A percentile compares a stretch with the other conserved stretches of the same genome.
Conservation (phyloP, 768 basidiomycete genomes). For the Hypsizygus marmoreus region DNA sequence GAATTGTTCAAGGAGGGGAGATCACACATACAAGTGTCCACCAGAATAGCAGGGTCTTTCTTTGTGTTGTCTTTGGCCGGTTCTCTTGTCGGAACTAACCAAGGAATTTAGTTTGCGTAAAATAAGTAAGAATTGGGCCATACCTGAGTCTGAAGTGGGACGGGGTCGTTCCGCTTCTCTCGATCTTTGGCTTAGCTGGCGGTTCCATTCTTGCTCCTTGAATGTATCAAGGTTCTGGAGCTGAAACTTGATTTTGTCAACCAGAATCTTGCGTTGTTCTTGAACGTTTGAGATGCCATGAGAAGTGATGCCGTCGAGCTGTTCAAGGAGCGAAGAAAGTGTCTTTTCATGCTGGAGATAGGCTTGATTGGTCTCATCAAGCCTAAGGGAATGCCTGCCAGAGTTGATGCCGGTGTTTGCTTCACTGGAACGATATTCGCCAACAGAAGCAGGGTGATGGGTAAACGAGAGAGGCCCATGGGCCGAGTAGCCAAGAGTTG, state of each 20-base stretch:
- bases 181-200: neutral
- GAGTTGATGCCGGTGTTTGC: neutral
- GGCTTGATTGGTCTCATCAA: neutral
- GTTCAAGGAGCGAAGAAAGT: neutral
- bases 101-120: too few species aligned
- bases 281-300: neutral
- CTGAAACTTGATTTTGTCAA: neutral
- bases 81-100: too few species aligned
- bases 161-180: too few species aligned
- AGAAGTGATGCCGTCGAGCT: neutral
- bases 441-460: neutral
- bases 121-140: too few species aligned
- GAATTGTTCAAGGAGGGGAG: neutral
- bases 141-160: too few species aligned
- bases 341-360: conserved; percentile 1
- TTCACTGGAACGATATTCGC: neutral
- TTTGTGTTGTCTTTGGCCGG: too few species aligned
- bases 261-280: neutral
- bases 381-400: neutral
- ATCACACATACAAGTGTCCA: neutral
- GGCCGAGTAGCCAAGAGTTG: neutral
- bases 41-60: too few species aligned
- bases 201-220: neutral
- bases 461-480: neutral
- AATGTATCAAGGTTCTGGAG: neutral